Evolutionary conservation across 352 stramenopile species (phyloP), one percentile per base, ranked within the genome.

Genomic region (Phytophthora syringae): DNA sequence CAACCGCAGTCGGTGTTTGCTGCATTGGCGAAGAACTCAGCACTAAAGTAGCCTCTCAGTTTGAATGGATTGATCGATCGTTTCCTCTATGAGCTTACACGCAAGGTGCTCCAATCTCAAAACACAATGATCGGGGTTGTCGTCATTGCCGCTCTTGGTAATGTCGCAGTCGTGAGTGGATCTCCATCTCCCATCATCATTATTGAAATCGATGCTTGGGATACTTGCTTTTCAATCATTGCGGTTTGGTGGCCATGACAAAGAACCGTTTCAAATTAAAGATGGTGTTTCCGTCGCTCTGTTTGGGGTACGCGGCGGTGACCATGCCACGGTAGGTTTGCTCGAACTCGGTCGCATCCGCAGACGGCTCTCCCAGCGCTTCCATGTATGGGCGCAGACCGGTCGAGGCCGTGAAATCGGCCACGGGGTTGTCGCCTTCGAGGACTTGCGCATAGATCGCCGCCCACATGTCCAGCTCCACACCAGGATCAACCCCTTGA

Each of bases 191-290:
- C n/a, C n/a, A n/a, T n/a, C n/a, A n/a, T n/a, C n/a, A n/a, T n/a
- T n/a, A n/a, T n/a, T n/a, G n/a, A n/a, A n/a, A n/a, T n/a, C n/a
- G n/a, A n/a, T n/a, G n/a, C n/a, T n/a, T n/a, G n/a, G n/a, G n/a
- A n/a, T n/a, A n/a, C n/a, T n/a, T n/a, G n/a, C n/a, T n/a, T n/a
- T n/a, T n/a, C n/a, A n/a, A n/a, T 32, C 27, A 32, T 10, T 32
- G 36, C 12, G 56, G 25, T 18, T 57, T 57, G 4, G 44, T 44
- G 21, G 45, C 45, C 0, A 25, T 57, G 21, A 49, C 32, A 48
- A 91, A 91, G 68, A 91, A 89, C 34, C 82, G 80, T 63, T 80
- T 89, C 22, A 88, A 71, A 48, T 80, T 77, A 60, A 87, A 89
- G 52, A 89, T 69, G 15, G 79, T 85, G 50, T 50, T 44, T 12